phyloP scores from a whole-genome alignment of 169 alveolate species.

The Cryptosporidium parvum region DNA sequence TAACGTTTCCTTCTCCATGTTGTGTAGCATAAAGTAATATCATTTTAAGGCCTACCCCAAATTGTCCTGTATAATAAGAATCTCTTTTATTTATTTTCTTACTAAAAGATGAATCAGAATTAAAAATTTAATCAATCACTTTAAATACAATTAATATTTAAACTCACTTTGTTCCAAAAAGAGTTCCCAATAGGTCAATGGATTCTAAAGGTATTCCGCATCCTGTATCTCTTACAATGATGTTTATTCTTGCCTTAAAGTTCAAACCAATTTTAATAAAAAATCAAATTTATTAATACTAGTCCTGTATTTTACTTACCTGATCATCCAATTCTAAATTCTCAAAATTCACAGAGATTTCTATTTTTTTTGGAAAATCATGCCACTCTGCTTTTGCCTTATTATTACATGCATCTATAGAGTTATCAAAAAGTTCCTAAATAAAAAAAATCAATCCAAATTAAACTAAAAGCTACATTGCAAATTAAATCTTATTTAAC shows the following conservation, averaged over 20 bases:
- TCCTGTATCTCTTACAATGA: slow-evolving; percentile 52
- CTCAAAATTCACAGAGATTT: slow-evolving; percentile 21
- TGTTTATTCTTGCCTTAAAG: slow-evolving; percentile 28
- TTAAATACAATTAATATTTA: not conserved
- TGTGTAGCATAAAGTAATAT: slow-evolving; percentile 68
- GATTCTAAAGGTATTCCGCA: slow-evolving; percentile 73
- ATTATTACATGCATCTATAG: slow-evolving; percentile 61
- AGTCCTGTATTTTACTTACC: not conserved
- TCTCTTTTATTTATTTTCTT: slow-evolving; percentile 52
- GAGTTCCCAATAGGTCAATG: slow-evolving; percentile 63
- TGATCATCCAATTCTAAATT: slow-evolving; percentile 25
- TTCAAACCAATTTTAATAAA: not conserved
- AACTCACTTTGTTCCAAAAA: slow-evolving; percentile 73
- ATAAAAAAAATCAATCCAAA: not conserved
- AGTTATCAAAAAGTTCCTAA: slow-evolving; percentile 71
- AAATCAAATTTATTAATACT: not conserved
- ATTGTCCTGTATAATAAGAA: slow-evolving; percentile 68
- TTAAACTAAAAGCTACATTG: not conserved
- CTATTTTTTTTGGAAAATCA: slow-evolving; percentile 7
- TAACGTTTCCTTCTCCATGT: slow-evolving; percentile 30
- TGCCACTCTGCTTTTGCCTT: slow-evolving; percentile 38
- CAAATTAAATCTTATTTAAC: not conserved
- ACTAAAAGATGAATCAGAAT: slow-evolving; percentile 11
- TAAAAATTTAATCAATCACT: too few relatives aligned
- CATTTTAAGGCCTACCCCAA: slow-evolving; percentile 76